These are phyloP conservation scores for Botrytis pseudocinerea DNA, from an alignment of 2,329 filamentous ascomycete species.

Conservation along the genomic window DNA sequence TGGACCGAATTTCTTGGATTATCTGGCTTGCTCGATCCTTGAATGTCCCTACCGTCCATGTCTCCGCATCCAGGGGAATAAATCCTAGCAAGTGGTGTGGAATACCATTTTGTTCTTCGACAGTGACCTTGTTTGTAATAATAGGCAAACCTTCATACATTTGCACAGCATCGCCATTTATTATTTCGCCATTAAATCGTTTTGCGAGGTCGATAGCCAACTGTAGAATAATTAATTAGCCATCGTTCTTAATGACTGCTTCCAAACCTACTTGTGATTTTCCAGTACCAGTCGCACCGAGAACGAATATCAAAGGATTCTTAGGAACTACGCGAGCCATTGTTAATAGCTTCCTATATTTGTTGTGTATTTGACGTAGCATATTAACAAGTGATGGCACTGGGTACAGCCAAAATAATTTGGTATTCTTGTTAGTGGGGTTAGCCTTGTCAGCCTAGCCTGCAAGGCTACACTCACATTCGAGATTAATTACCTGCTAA, in stretches of 20 bases:
- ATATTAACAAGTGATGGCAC: conserved; percentile 23
- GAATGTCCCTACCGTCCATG: conserved; percentile 83
- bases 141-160: conserved; percentile 89
- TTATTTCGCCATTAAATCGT: conserved; percentile 85
- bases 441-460: conserved; percentile 8
- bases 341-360: conserved; percentile 23
- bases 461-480: not conserved
- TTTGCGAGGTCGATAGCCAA: conserved; percentile 79
- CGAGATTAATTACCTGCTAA: not conserved
- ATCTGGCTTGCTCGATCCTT: conserved; percentile 65
- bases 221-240: conserved; percentile 32
- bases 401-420: not conserved
- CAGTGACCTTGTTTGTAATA: conserved; percentile 90
- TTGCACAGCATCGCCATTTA: conserved; percentile 98
- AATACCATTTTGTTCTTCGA: conserved; percentile 72
- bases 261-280: conserved; percentile 71
- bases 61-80: conserved; percentile 71
- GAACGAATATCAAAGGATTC: conserved; percentile 72
- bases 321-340: conserved; percentile 43
- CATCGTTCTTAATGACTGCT: not conserved
- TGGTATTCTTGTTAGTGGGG: not conserved
- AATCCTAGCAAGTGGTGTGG: conserved; percentile 86
- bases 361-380: conserved; percentile 25
- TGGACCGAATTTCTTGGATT: conserved; percentile 74
- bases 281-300: conserved; percentile 90